These are phyloP conservation scores for Entamoeba invadens DNA, from an alignment of 208 protist genomes.

Conservation along the genomic window DNA sequence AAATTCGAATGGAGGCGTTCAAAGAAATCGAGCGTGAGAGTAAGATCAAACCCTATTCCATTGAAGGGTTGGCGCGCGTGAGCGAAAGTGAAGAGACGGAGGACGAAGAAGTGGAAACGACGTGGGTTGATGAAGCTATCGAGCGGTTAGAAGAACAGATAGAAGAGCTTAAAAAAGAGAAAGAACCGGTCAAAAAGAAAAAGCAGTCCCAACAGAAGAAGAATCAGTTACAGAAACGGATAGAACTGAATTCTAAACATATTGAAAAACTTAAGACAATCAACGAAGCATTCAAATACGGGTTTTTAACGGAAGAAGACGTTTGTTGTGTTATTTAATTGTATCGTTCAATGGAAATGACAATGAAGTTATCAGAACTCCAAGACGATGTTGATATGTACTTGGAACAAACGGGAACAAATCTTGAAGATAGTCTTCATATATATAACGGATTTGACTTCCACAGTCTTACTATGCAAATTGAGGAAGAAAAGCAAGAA, in stretches of 20 bases:
- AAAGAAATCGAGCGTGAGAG: background rate
- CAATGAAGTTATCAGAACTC: background rate
- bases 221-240: background rate
- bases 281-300: background rate
- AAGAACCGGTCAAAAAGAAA: background rate
- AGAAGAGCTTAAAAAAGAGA: background rate
- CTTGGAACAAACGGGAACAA: background rate
- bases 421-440: background rate
- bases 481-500: background rate
- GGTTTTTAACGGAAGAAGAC: background rate
- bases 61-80: background rate
- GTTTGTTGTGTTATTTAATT: background rate
- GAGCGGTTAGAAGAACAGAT: background rate
- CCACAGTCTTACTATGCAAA: background rate
- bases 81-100: background rate
- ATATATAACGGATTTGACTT: background rate
- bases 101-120: background rate
- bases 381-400: background rate
- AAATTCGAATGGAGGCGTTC: conserved; percentile 2
- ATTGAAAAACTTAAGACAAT: background rate
- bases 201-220: background rate
- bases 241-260: background rate
- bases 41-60: conserved; percentile 13
- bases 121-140: background rate
- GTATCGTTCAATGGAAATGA: background rate